Evolutionary conservation across 805 yeast genomes (phyloP).

Genomic region (Kodamaea fukazawae): DNA sequence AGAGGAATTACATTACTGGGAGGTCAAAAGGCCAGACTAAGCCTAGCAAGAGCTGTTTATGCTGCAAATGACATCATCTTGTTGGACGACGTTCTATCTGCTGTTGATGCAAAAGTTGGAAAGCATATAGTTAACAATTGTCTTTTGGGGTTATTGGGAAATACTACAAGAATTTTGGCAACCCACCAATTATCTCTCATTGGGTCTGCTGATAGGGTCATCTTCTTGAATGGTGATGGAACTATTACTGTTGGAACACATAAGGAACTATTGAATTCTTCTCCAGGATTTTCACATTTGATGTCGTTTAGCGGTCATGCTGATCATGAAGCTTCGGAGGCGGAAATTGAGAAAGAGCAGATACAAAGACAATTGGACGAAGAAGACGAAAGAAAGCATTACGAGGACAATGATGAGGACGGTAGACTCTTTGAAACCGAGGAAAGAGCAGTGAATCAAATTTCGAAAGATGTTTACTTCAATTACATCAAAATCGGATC

Average conservation of each 20-base stretch:
- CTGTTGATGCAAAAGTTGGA: slow-evolving; percentile 86
- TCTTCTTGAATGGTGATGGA: slow-evolving; percentile 68
- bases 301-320: slow-evolving; percentile 33
- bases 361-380: neutral
- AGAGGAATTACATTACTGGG: slow-evolving; percentile 82
- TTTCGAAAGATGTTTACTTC: slow-evolving; percentile 30
- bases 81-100: slow-evolving; percentile 77
- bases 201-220: slow-evolving; percentile 63
- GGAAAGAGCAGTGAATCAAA: slow-evolving; percentile 23
- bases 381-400: slow-evolving; percentile 1
- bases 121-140: slow-evolving; percentile 71
- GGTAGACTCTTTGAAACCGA: slow-evolving; percentile 14
- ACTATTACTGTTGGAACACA: slow-evolving; percentile 58
- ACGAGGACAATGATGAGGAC: slow-evolving; percentile 1
- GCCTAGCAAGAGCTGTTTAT: slow-evolving; percentile 77
- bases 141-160: slow-evolving; percentile 53
- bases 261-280: slow-evolving; percentile 45
- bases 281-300: slow-evolving; percentile 32
- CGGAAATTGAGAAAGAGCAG: slow-evolving; percentile 9
- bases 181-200: slow-evolving; percentile 80
- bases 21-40: slow-evolving; percentile 82
- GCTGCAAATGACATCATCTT: slow-evolving; percentile 63
- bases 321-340: slow-evolving; percentile 9
- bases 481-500: slow-evolving; percentile 26
- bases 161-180: slow-evolving; percentile 72